Evolutionary conservation across 805 yeast species (phyloP), one percentile per base, ranked within the genome.

Genomic region (Zygosaccharomyces bisporus): DNA sequence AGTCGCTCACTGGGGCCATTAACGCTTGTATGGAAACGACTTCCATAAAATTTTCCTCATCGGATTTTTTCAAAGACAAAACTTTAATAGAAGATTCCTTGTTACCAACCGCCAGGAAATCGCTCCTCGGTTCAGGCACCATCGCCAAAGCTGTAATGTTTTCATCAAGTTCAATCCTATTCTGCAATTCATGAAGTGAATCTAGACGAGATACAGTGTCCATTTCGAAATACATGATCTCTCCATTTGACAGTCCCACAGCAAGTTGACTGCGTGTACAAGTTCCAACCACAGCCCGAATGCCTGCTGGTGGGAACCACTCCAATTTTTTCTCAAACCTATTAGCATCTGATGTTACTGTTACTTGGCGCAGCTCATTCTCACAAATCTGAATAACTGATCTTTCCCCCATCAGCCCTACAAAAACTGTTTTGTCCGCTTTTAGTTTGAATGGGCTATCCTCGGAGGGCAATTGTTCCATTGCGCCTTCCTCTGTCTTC

Each of bases 221-320:
- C 21, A 81, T 68, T 62, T 91, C 97, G 62, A 93, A 91, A 63
- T 91, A 91, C 3, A 83, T 81, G 3, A 91, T 54, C 45, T 85
- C 90, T 44, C 80, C 72, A 55, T 82, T 86, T 2, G 93, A 81
- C 3, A 93, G 64, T 0, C 81, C 88, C 4, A 91, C 54, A 0
- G 76, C 79, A 0, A 90, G 68, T 62, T 93, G 98, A 2, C 75
- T 72, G 18, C 73, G 68, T 13, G 88, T 86, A 2, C 83, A 64
- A 1, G 86, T 59, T 0, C 87, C 82, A n/a, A 70, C 66, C 0
- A 75, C 55, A 31, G 93, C 73, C 18, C 74, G 69, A 16, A 81
- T 76, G 2, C 93, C 95, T 0, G 82, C 80, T 0, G 96, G 95
- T 1, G 95, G 87, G 21, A 64, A 69, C 98, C 98, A 93, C 49